phyloP scores from a whole-genome alignment of 2,329 filamentous ascomycete genomes.

The Camptophora hylomeconis region DNA sequence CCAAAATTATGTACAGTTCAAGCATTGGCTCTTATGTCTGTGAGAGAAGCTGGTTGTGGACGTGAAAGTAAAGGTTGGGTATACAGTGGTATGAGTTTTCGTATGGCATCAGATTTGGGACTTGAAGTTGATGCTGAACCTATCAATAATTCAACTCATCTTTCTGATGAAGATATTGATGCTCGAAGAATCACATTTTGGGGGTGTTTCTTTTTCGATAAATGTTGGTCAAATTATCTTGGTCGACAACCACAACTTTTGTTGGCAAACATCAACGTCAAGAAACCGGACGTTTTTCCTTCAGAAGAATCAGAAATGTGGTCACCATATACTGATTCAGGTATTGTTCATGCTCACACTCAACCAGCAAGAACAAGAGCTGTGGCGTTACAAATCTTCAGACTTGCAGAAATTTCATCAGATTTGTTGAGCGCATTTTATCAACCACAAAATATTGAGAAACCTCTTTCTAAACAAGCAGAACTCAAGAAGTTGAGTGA shows the following conservation, averaged over 20 bases:
- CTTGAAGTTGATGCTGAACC: constrained; percentile 71
- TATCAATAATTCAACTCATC: constrained; percentile 44
- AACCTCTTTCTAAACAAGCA: constrained; percentile 56
- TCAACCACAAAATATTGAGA: constrained; percentile 55
- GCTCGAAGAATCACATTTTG: constrained; percentile 86
- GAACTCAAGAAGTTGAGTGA: constrained; percentile 90
- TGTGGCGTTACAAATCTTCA: constrained; percentile 66
- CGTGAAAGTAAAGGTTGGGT: constrained; percentile 95
- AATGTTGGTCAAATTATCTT: constrained; percentile 96
- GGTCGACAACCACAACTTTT: constrained; percentile 81
- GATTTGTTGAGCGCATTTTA: constrained; percentile 86
- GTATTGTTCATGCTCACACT: constrained; percentile 56
- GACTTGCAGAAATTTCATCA: constrained; percentile 83
- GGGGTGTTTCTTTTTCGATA: constrained; percentile 97
- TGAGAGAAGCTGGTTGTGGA: constrained; percentile 86
- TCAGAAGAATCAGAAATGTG: constrained; percentile 74
- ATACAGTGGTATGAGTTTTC: constrained; percentile 95
- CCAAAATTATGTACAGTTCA: constrained; percentile 82
- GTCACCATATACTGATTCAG: constrained; percentile 78
- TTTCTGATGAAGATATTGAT: constrained; percentile 76
- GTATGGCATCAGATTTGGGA: constrained; percentile 91
- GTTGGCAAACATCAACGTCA: constrained; percentile 64
- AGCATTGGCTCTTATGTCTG: constrained; percentile 87
- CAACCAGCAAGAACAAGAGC: constrained; percentile 77
- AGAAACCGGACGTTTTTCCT: constrained; percentile 83